Conservation (phyloP, 2,329 filamentous ascomycete species). For the Calonectria crousiana region DNA sequence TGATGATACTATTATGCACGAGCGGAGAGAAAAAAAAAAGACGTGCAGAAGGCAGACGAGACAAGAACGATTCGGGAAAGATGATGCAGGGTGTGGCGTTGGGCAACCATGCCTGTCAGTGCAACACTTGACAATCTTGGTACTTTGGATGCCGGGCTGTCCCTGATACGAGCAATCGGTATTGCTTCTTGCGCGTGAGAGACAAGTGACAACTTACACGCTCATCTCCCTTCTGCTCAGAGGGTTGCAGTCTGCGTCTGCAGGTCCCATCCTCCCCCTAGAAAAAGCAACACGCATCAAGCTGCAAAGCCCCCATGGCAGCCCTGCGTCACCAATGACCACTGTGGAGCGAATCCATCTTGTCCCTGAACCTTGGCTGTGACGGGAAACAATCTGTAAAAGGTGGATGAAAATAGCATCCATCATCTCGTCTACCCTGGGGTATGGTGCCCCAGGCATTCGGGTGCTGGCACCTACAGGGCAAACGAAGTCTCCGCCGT, state of each 20-base stretch:
- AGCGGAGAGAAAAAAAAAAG: neutral
- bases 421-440: neutral
- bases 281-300: constrained; percentile 18
- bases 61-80: constrained; percentile 11
- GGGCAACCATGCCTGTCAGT: neutral
- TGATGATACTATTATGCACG: neutral
- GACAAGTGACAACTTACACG: constrained; percentile 4
- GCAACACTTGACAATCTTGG: neutral
- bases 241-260: neutral
- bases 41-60: neutral
- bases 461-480: neutral
- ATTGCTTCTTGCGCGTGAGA: neutral
- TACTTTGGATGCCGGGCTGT: neutral
- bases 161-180: neutral
- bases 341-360: neutral
- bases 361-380: neutral
- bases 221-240: neutral
- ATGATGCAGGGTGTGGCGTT: neutral
- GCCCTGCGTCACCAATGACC: constrained; percentile 14
- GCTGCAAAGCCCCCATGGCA: neutral
- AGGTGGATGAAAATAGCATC: constrained; percentile 19
- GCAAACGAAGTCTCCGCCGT: constrained; percentile 1
- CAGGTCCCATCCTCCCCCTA: neutral
- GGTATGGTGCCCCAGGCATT: neutral
- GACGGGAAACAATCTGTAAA: neutral